phyloP scores from a whole-genome alignment of 495 filamentous ascomycete species.

The Podospora pseudocomata region DNA sequence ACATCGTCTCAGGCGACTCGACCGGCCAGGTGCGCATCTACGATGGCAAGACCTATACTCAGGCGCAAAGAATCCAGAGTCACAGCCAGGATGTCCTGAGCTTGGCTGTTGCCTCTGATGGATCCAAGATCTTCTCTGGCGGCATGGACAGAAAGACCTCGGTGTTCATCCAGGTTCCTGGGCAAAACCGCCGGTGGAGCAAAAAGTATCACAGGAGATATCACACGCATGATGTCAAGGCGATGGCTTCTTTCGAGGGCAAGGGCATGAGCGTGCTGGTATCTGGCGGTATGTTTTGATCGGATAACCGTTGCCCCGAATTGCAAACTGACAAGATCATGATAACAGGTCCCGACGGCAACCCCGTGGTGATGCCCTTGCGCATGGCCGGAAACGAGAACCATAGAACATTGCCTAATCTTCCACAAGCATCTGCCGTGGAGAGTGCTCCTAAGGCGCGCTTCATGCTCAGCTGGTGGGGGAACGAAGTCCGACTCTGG shows the following conservation, averaged over 20 bases:
- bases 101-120: conserved; percentile 73
- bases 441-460: conserved; percentile 66
- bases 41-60: conserved; percentile 86
- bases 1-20: conserved; percentile 92
- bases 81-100: conserved; percentile 90
- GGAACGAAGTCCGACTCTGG: conserved; percentile 83
- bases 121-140: conserved; percentile 80
- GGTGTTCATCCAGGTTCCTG: conserved; percentile 64
- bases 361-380: conserved; percentile 75
- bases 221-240: conserved; percentile 91
- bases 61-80: conserved; percentile 75
- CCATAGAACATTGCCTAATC: conserved; percentile 68
- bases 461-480: conserved; percentile 89
- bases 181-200: conserved; percentile 66
- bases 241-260: conserved; percentile 86
- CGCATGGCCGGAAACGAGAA: conserved; percentile 76
- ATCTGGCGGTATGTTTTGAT: conserved; percentile 70
- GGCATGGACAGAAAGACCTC: conserved; percentile 87
- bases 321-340: conserved; percentile 33
- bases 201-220: conserved; percentile 78
- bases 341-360: conserved; percentile 72
- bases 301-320: background rate
- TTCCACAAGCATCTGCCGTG: conserved; percentile 73
- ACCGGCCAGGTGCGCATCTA: conserved; percentile 89
- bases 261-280: conserved; percentile 79